phyloP scores from a whole-genome alignment of 1,284 basidiomycete genomes.

The Cryptococcus sp. region DNA sequence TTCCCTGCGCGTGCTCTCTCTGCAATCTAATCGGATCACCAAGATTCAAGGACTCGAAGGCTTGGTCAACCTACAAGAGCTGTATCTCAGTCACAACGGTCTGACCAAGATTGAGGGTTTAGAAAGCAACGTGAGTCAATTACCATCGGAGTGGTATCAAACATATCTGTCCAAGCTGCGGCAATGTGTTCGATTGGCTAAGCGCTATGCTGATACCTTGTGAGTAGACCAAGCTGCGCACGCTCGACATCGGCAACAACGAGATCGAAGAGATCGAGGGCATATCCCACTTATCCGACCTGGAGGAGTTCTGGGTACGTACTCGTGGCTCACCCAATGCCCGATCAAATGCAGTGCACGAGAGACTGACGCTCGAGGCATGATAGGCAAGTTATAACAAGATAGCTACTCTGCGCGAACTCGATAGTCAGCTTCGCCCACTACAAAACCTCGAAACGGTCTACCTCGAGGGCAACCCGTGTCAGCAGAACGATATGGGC shows the following conservation, averaged over 20 bases:
- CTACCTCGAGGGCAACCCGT: slow-evolving; percentile 93
- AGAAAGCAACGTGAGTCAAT: slow-evolving; percentile 68
- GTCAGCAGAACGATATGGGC: slow-evolving; percentile 73
- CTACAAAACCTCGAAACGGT: slow-evolving; percentile 75
- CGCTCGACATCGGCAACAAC: slow-evolving; percentile 86
- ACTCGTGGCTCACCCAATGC: neutral
- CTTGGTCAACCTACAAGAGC: slow-evolving; percentile 75
- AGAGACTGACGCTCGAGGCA: neutral
- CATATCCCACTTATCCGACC: slow-evolving; percentile 68
- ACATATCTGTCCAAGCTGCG: neutral
- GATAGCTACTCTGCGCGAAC: slow-evolving; percentile 66
- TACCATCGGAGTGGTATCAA: neutral
- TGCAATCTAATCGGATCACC: slow-evolving; percentile 93
- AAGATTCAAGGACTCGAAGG: slow-evolving; percentile 77
- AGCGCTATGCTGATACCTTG: neutral
- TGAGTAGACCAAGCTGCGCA: slow-evolving; percentile 70
- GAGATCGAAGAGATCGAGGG: slow-evolving; percentile 77
- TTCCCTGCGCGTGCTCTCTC: slow-evolving; percentile 75
- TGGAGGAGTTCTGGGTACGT: slow-evolving; percentile 93
- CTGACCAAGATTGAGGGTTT: slow-evolving; percentile 81
- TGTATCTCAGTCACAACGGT: slow-evolving; percentile 95
- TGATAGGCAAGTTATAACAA: slow-evolving; percentile 82
- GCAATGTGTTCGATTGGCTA: neutral
- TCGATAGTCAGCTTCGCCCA: slow-evolving; percentile 74
- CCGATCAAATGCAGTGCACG: neutral